phyloP scores from a whole-genome alignment of 495 filamentous ascomycete genomes.

The Penicillium antarcticum region DNA sequence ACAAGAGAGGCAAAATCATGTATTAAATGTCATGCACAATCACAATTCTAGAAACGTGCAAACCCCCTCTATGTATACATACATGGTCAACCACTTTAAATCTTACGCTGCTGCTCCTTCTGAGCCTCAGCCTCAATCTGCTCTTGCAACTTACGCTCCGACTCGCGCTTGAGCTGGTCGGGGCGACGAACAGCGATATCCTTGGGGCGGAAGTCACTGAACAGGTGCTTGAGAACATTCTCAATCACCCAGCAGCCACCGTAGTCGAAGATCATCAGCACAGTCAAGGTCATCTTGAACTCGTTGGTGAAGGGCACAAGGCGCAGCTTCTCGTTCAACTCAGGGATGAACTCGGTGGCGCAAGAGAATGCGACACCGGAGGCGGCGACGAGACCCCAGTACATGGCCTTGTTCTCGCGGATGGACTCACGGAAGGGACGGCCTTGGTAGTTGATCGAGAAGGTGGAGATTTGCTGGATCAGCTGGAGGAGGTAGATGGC shows the following conservation, averaged over 20 bases:
- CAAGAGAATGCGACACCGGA: constrained; percentile 90
- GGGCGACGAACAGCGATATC: constrained; percentile 85
- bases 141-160: constrained; percentile 62
- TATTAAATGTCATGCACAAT: constrained; percentile 16
- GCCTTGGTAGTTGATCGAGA: constrained; percentile 99
- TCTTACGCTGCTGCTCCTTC: constrained; percentile 42
- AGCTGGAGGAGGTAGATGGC: constrained; percentile 97
- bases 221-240: constrained; percentile 77
- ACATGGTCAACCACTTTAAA: constrained; percentile 20
- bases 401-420: constrained; percentile 95
- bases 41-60: constrained; percentile 16
- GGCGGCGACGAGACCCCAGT: constrained; percentile 88
- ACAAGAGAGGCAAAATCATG: constrained; percentile 5
- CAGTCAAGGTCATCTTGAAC: constrained; percentile 85
- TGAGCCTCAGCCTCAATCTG: constrained; percentile 50
- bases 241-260: constrained; percentile 86
- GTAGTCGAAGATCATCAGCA: constrained; percentile 86
- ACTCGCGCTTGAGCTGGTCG: constrained; percentile 83
- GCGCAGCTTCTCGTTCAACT: constrained; percentile 89
- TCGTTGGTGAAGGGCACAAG: constrained; percentile 88
- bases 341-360: constrained; percentile 93
- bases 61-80: constrained; percentile 24
- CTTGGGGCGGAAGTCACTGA: constrained; percentile 90
- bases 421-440: constrained; percentile 96
- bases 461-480: constrained; percentile 99